Evolutionary conservation across 2,329 filamentous ascomycete genomes (phyloP), one percentile per base, ranked within the genome.

Genomic region (Knufia petricola): DNA sequence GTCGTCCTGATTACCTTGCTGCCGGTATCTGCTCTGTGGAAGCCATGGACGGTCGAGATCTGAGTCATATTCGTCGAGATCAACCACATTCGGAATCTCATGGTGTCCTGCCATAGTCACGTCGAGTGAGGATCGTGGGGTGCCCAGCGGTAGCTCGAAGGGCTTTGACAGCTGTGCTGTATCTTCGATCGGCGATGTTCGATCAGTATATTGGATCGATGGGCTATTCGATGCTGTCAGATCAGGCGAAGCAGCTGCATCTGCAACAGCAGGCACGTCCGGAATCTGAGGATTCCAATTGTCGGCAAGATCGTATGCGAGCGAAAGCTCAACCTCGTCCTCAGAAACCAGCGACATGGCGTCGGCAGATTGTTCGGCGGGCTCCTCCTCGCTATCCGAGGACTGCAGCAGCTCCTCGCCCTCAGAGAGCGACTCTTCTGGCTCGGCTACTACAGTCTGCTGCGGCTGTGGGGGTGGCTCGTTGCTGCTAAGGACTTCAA

Each of bases 401-500:
- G 57, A 60, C 30, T 54, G 46, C 10, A 79, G 55, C 7, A 72
- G 50, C 41, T 80, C 77, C 12, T 74, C 75, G 12, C 67, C 71
- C 15, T 69, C 64, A 13, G 56, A 55, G 9, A 36, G 40, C n/a
- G 32, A 39, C 26, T 50, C 45, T 31, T 31, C 30, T n/a, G n/a
- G 40, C 10, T 45, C 41, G 44, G 54, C 31, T 21, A 12, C 37
- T 31, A 21, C 13, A 44, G 50, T 30, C 28, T 37, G 7, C 13
- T 8, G 17, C 13, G 45, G 45, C 21, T 13, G 4, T 34, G 17
- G 13, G 13, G 49, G 49, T n/a, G 45, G 38, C 12, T 30, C 24
- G 12, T 44, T 17, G 12, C 17, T 44, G 8, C 12, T 28, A n/a
- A 51, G 39, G n/a, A 38, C 39, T 15, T 38, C 20, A 34, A 47